Base-by-base conservation (phyloP, 306 rosid genomes). In the Geum urbanum region DNA sequence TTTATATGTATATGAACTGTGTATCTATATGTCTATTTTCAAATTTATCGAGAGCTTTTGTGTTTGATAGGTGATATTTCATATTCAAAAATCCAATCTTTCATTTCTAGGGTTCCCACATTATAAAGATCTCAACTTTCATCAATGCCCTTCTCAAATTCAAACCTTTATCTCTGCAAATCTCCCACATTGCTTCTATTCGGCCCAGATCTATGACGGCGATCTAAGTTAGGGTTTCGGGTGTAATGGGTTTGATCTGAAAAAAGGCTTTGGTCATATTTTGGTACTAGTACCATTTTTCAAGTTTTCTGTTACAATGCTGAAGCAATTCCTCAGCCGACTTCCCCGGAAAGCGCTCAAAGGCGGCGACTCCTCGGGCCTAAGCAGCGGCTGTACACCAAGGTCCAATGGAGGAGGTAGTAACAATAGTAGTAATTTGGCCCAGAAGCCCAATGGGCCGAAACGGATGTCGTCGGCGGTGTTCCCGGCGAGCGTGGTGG, bases 301-400 rank as follows among this genome's bases (percentile, higher is more conserved):
- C 48, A 6, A 27, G 6, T 12, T 45, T 39, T 15, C 44, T 73
- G 48, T 61, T 81, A 64, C 86, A 72, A 94, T 94, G 99, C 84
- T 94, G 22, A 94, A 94, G 87, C 99, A 94, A 86, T 69, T 94
- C 54, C 84, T 91, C 55, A 85, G 96, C 45, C 91, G 74, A 68
- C 92, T 94, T 69, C 97, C 99, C 55, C 87, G 96, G 74, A 91
- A 90, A 75, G 63, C 88, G 50, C 52, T 74, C 20, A 88, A 91
- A 60, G 70, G 83, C 10, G 97, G 83, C 10, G 97, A 89, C 75
- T 62, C 88, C 1, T 74, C 84, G 1, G 80, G 79, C 57, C 68
- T 5, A 69, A 76, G 53, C 72, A 72, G 1, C 43, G 41, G 64
- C 44, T 18, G 18, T 61, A 55, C 72, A 8, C 72, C 69, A 19